These are phyloP conservation scores for Coelastrella sp. DNA, from an alignment of 139 green algal genomes.

Conservation along the genomic window DNA sequence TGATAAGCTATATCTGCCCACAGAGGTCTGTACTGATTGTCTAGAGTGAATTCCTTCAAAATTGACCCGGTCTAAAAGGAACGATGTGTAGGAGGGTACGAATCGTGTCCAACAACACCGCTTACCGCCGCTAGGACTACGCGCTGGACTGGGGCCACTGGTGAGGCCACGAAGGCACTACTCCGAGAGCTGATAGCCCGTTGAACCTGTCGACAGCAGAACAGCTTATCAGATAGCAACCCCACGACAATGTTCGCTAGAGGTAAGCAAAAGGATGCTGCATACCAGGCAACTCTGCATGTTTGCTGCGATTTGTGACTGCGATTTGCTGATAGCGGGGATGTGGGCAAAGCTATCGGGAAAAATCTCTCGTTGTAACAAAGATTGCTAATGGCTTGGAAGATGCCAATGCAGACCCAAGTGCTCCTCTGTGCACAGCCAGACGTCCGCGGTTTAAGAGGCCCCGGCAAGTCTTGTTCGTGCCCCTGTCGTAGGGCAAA, in stretches of 20 bases:
- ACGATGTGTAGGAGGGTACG: no score
- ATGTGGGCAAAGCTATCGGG: no score
- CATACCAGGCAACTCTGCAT: slow-evolving; percentile 32
- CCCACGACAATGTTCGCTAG: not conserved
- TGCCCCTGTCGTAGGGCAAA: no score
- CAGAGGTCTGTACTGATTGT: not conserved
- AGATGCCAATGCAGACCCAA: no score
- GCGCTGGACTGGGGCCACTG: slow-evolving; percentile 26
- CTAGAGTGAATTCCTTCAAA: not conserved
- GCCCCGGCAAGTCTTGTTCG: no score
- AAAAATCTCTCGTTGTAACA: no score
- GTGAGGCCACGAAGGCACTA: slow-evolving; percentile 46
- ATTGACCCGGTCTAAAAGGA: not conserved
- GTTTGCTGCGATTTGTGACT: slow-evolving; percentile 19
- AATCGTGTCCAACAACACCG: not conserved
- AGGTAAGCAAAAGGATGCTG: not conserved
- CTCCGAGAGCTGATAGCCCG: slow-evolving; percentile 42
- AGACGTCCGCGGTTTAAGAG: not conserved
- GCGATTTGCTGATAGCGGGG: slow-evolving; percentile 13
- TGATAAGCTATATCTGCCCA: no score
- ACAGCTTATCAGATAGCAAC: not conserved
- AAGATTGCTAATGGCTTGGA: no score
- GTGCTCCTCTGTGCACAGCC: no score
- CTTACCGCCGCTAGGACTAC: slow-evolving; percentile 43
- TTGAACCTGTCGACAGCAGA: not conserved